Base-by-base conservation (phyloP, 495 filamentous ascomycete genomes). In the Daldinia grandis region DNA sequence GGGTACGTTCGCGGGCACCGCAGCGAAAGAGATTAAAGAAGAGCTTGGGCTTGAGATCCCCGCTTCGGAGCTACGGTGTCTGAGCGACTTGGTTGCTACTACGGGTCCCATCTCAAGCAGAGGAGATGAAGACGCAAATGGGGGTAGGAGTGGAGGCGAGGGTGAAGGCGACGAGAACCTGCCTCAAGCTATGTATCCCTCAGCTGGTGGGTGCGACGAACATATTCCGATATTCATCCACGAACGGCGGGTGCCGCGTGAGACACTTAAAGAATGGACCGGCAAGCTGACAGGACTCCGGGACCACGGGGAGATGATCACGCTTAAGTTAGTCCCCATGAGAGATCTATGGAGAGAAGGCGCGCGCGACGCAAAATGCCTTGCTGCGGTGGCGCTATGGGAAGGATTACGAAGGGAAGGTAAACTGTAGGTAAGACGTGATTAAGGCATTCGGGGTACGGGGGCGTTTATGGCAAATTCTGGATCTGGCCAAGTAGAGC, bases 291-390 rank as follows among this genome's bases (percentile, higher is more conserved):
- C 93, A 4, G 94, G 94, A 2, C 66, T 95, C 69, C 83, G 92
- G 58, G 87, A 92, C 9, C 78, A 93, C 30, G 91, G 91, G 12
- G 94, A 97, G 85, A 95, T 89, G 81, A 97, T 97, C 64, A 92
- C 80, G 85, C 49, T 82, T 88, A 80, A 92, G 83, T 66, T 97
- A 66, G 88, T 95, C 24, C 85, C 73, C 49, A 78, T 96, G 79
- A 82, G 87, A 76, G 81, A 93, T 71, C 71, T 97, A 44, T 97
- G 93, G 93, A 88, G 83, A 68, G 90, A 90, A 64, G 92, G 89
- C 0, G 81, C 86, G 31, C 82, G 91, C 37, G 94, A 97, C 84
- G 91, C 85, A 4, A 97, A 97, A 82, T 87, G 87, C 0, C 82
- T 97, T 64, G 86, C 89, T 57, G 93, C 91, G 14, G 84, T 90